phyloP scores from a whole-genome alignment of 2,329 filamentous ascomycete species.

The Cryphonectria parasitica region DNA sequence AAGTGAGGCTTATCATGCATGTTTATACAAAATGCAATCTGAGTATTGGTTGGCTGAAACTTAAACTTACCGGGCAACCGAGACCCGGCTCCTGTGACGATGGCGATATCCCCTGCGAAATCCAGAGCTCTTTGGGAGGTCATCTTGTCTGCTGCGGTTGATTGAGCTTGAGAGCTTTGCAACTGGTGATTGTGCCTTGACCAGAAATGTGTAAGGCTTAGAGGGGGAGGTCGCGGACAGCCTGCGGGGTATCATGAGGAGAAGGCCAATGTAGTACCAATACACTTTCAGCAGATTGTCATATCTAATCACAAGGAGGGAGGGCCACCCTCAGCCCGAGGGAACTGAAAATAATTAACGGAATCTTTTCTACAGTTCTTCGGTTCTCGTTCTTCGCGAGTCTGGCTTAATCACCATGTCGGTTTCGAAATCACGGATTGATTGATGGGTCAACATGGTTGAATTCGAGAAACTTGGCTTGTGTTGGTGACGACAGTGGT shows the following conservation, averaged over 20 bases:
- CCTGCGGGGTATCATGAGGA: neutral
- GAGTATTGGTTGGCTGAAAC: neutral
- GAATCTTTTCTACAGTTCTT: too few species aligned
- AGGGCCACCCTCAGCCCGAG: too few species aligned
- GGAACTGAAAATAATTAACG: too few species aligned
- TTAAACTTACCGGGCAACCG: conserved; percentile 34
- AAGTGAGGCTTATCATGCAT: neutral
- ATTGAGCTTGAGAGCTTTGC: neutral
- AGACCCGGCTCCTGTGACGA: conserved; percentile 40
- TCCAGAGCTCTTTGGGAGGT: conserved; percentile 28
- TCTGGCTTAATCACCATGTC: too few species aligned
- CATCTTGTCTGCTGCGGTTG: neutral
- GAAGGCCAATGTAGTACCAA: neutral
- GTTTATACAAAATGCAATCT: neutral
- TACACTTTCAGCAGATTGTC: too few species aligned
- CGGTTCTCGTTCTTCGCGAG: too few species aligned
- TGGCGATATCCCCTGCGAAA: conserved; percentile 38
- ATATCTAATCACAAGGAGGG: too few species aligned
- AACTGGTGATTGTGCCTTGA: neutral
- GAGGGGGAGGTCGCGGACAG: neutral
- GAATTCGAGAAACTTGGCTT: too few species aligned
- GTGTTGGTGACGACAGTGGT: too few species aligned
- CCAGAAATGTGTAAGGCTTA: neutral
- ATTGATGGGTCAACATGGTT: too few species aligned
- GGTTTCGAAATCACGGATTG: too few species aligned